Evolutionary conservation across 1,139 yeast genomes (phyloP).

Genomic region (Blastobotrys apis): DNA sequence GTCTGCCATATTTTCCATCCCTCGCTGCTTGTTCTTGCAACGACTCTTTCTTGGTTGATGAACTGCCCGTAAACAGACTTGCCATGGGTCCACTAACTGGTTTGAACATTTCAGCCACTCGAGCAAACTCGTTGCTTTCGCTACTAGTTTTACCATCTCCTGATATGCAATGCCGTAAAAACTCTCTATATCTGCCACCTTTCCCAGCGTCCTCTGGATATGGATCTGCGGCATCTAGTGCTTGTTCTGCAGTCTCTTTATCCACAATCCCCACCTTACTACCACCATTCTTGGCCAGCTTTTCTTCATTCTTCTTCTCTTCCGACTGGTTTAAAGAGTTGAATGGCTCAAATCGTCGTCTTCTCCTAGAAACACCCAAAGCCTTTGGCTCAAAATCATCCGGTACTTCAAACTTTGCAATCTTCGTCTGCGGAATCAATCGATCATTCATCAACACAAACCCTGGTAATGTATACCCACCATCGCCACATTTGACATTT

Average conservation of each 20-base stretch:
- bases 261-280: too few relatives aligned
- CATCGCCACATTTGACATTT: constrained; percentile 19
- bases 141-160: background rate
- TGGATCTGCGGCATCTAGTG: constrained; percentile 4
- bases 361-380: background rate
- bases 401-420: background rate
- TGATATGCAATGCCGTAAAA: constrained; percentile 1
- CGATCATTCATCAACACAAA: constrained; percentile 16
- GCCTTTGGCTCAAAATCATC: background rate
- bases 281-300: too few relatives aligned
- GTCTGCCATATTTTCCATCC: too few relatives aligned
- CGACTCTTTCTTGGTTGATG: constrained; percentile 3
- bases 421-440: background rate
- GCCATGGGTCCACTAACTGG: constrained; percentile 31
- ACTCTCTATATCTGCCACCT: constrained; percentile 2
- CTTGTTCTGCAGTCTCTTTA: constrained; percentile 4
- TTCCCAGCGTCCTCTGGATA: constrained; percentile 7
- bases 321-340: background rate
- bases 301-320: too few relatives aligned
- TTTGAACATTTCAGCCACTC: constrained; percentile 30
- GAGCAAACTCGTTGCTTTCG: constrained; percentile 19
- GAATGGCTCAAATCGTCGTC: constrained; percentile 1
- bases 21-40: constrained; percentile 20
- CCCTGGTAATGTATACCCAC: constrained; percentile 22
- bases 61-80: constrained; percentile 24